phyloP scores from a whole-genome alignment of 2,329 filamentous ascomycete genomes.

The Fusarium chaquense region DNA sequence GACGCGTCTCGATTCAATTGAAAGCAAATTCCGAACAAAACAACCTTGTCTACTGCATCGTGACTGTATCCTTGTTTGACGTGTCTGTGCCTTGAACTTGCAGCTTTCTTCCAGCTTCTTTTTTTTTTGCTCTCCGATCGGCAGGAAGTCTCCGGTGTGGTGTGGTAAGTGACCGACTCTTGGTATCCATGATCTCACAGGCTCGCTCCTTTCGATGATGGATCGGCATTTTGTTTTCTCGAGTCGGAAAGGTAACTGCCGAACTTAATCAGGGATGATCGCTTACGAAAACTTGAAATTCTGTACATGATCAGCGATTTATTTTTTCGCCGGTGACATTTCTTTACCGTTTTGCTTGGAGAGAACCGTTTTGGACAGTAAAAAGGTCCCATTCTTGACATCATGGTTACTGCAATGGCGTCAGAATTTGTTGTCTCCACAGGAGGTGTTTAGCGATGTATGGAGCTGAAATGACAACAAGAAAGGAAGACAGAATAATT shows the following conservation, averaged over 20 bases:
- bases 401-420: background rate
- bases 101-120: background rate
- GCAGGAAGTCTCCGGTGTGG: background rate
- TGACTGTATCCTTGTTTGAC: background rate
- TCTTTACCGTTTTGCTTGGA: conserved; percentile 4
- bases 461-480: background rate
- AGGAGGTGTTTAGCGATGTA: background rate
- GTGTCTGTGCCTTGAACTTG: background rate
- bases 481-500: background rate
- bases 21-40: conserved; percentile 35
- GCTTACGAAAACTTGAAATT: background rate
- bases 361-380: background rate
- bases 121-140: conserved; percentile 6
- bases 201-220: background rate
- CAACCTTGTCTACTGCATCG: too few relatives aligned
- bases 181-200: conserved; percentile 7
- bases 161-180: background rate
- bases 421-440: background rate
- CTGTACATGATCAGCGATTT: conserved; percentile 10
- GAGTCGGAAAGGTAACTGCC: conserved; percentile 7
- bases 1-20: conserved; percentile 29
- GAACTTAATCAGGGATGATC: conserved; percentile 17
- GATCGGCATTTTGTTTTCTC: background rate
- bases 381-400: background rate
- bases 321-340: background rate